phyloP scores from a whole-genome alignment of 208 protist species.

The Strigomonas oncopelti region DNA sequence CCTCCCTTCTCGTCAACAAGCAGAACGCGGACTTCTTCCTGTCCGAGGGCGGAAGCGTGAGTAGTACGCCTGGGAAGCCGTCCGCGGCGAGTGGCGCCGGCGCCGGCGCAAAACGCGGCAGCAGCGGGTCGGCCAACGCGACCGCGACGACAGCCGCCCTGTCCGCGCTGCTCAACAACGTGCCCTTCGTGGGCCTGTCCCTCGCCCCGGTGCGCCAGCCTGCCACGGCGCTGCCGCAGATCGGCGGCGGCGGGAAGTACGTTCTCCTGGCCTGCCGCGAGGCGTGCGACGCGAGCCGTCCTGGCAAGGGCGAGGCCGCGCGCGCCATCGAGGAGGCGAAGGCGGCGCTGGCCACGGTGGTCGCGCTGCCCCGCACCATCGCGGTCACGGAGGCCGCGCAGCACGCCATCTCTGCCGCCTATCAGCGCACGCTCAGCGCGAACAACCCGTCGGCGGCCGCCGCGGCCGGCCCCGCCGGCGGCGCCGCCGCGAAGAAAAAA shows the following conservation, averaged over 20 bases:
- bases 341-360: background rate
- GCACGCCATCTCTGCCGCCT: background rate
- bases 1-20: background rate
- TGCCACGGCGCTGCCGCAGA: background rate
- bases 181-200: constrained; percentile 17
- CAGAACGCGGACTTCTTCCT: background rate
- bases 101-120: background rate
- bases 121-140: background rate
- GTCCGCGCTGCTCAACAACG: constrained; percentile 15
- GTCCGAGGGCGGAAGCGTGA: background rate
- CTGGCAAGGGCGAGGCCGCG: background rate
- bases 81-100: background rate
- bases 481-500: constrained; percentile 5
- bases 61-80: background rate
- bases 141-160: constrained; percentile 10
- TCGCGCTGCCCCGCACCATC: background rate
- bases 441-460: background rate
- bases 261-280: background rate
- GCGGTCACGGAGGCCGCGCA: background rate
- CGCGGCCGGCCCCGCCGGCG: background rate
- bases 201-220: constrained; percentile 17
- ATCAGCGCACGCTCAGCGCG: background rate
- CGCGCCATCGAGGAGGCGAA: background rate
- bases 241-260: background rate
- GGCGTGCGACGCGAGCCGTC: too few species aligned